Evolutionary conservation across 202 grass and related monocot genomes (phyloP), one percentile per base, ranked within the genome.

Genomic region (Dendrocalamus latiflorus): DNA sequence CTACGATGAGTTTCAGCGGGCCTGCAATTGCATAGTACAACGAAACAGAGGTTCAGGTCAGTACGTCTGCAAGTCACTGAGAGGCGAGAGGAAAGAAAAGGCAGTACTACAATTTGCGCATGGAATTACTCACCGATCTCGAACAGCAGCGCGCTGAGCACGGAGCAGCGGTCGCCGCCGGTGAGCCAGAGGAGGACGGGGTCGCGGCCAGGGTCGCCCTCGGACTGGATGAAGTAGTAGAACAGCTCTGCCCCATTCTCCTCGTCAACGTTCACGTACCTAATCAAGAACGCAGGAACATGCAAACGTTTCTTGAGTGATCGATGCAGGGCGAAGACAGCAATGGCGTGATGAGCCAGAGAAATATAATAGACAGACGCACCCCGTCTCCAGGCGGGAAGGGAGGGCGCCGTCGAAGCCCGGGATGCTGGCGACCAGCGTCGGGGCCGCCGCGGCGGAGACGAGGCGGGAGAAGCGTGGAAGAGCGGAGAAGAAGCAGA

Each of bases 161-260:
- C 79, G 13, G 73, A 51, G 88, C 83, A 86, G 56, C 79, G 60
- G 5, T 8, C 7, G 22, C 88, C 88, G 14, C 88, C 88, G 33
- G 78, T 57, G 68, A 80, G 20, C 76, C 56, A 80, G n/a, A 63
- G 65, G 59, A 80, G 17, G 70, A 50, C 45, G 49, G 37, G 74
- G 25, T 34, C 49, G 65, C n/a, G 7, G 65, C 68, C 22, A 2
- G 65, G 74, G 66, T 70, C 42, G 13, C 67, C 71, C 76, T 85
- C 82, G 3, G 82, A 78, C 34, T 78, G 33, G 12, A 85, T 17
- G 15, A 85, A 78, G 68, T 50, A 71, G 68, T 71, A 71, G 43
- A 71, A 71, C 1, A 71, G 24, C 48, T 78, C 73, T 8, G 47
- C 59, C 13, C 74, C 83, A 30, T 78, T 78, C 9, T 85, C 74